phyloP scores from a whole-genome alignment of 306 rosid species.

The Pterocarpus santalinus region DNA sequence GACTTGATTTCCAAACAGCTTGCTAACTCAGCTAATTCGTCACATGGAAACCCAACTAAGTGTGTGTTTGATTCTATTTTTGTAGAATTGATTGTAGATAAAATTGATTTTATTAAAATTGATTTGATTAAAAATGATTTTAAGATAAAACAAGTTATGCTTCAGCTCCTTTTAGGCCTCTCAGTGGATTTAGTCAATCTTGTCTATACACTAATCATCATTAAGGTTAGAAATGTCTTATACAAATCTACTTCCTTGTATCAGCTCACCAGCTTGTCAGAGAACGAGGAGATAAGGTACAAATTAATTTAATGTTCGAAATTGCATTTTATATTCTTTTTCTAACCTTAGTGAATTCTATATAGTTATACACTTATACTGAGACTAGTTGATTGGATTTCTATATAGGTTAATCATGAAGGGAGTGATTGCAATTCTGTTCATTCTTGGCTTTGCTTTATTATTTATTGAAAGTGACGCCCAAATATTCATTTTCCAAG shows the following conservation, averaged over 20 bases:
- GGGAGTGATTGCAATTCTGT: background rate
- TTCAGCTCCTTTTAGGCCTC: no score
- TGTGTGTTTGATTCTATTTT: no score
- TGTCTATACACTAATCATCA: constrained; percentile 17
- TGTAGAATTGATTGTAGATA: no score
- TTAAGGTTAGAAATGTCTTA: background rate
- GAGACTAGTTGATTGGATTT: background rate
- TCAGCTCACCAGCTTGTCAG: background rate
- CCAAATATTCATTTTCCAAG: no score
- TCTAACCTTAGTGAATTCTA: background rate
- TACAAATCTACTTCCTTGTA: no score
- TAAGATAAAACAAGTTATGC: no score
- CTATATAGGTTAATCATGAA: constrained; percentile 40
- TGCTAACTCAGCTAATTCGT: background rate
- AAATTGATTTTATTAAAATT: no score
- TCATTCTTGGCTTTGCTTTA: constrained; percentile 11
- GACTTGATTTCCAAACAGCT: background rate
- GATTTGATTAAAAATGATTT: no score
- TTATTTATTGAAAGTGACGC: constrained; percentile 12
- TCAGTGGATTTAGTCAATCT: no score
- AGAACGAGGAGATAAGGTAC: background rate
- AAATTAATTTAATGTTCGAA: background rate
- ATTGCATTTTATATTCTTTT: background rate
- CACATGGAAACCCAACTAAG: background rate
- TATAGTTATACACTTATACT: background rate